These are phyloP conservation scores for Penicillium taxi DNA, from an alignment of 495 filamentous ascomycete genomes.

Conservation along the genomic window DNA sequence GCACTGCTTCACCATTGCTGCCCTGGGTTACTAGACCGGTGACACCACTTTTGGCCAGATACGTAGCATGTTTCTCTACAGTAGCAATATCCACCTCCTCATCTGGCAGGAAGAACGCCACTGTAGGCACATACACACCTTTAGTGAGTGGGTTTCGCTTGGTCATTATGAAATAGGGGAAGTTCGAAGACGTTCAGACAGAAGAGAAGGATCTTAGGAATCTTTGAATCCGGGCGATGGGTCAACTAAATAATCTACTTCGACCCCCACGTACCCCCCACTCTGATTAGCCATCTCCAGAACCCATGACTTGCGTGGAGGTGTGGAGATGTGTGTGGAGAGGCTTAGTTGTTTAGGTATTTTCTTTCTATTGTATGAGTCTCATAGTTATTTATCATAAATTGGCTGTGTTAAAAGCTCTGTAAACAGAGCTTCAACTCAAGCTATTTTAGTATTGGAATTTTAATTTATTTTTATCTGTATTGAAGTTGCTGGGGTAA, in stretches of 20 bases:
- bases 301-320: no score
- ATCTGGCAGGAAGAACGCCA: constrained; percentile 57
- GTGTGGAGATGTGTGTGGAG: no score
- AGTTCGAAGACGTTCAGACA: not conserved
- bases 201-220: not conserved
- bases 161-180: constrained; percentile 1
- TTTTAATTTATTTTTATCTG: no score
- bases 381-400: no score
- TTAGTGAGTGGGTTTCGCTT: constrained; percentile 25
- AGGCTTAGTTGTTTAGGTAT: no score
- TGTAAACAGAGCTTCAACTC: no score
- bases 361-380: no score
- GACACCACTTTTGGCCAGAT: constrained; percentile 73
- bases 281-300: constrained; percentile 13
- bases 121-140: constrained; percentile 62
- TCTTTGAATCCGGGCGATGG: constrained; percentile 1
- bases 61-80: constrained; percentile 66
- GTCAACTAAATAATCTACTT: constrained; percentile 14
- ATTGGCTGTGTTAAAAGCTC: no score
- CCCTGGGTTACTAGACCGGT: constrained; percentile 78
- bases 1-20: constrained; percentile 84
- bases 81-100: constrained; percentile 60
- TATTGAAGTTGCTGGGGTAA: no score
- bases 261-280: constrained; percentile 18
- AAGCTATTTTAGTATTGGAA: no score